Conservation (phyloP, 2,329 filamentous ascomycete species). For the Periconia macrospinosa region DNA sequence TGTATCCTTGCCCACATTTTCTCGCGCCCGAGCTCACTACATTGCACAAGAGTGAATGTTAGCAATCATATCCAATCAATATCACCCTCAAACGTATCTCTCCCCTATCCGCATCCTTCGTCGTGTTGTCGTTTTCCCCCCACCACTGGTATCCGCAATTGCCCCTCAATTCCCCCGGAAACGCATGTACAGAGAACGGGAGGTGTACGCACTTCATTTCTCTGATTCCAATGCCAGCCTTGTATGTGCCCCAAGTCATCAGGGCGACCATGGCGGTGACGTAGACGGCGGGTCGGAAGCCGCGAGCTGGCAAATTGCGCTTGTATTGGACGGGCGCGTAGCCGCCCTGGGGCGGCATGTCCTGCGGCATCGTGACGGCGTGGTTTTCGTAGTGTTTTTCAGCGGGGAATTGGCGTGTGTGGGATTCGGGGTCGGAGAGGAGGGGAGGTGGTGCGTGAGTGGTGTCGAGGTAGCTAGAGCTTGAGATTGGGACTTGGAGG, state of each 20-base stretch:
- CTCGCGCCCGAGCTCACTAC: conserved; percentile 88
- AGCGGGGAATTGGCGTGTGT: too few relatives aligned
- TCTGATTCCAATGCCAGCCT: conserved; percentile 76
- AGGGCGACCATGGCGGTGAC: conserved; percentile 75
- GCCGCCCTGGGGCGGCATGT: conserved; percentile 93
- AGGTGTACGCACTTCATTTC: conserved; percentile 77
- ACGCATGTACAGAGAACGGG: not conserved
- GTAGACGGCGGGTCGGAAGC: conserved; percentile 82
- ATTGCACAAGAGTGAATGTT: conserved; percentile 7
- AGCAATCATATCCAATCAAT: conserved; percentile 11
- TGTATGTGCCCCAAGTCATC: conserved; percentile 91
- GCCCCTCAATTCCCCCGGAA: not conserved
- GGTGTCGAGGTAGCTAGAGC: not conserved
- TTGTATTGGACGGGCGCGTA: conserved; percentile 98
- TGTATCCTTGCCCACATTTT: conserved; percentile 99
- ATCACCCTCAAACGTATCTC: not conserved
- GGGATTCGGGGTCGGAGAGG: too few relatives aligned
- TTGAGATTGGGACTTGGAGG: conserved; percentile 25
- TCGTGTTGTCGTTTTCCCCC: too few relatives aligned
- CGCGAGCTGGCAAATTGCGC: conserved; percentile 89
- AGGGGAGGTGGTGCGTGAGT: too few relatives aligned
- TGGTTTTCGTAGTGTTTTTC: conserved; percentile 6
- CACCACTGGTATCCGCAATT: not conserved
- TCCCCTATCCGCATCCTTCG: not conserved
- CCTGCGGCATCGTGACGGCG: conserved; percentile 79